Base-by-base conservation (phyloP, 495 filamentous ascomycete genomes). In the Niebla homalea region DNA sequence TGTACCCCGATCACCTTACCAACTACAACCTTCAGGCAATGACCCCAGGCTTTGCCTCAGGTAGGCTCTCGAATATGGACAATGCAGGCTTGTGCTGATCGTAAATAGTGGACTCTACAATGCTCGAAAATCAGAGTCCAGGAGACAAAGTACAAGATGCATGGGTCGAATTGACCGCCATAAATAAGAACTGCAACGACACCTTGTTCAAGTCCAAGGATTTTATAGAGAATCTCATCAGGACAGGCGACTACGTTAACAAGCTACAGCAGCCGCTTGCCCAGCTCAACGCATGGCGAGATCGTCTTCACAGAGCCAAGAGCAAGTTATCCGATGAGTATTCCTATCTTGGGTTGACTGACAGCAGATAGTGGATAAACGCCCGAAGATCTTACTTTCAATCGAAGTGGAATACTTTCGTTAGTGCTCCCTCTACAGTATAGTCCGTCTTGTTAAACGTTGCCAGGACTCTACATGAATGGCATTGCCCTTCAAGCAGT, bases 401-500 rank as follows among this genome's bases (percentile, higher is more conserved):
- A 94, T 98, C 51, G 92, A 94, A 66, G 88, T 87, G 52, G 84
- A 93, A 54, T 89, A 93, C 57, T 85, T 88, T 16, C 75, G 86
- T 64, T 77, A 65, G 70, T 65, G 5, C 20, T 5, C 18, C 48
- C 10, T 36, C 19, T 20, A 5, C 51, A 20, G 36, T 25, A 20
- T 21, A 64, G 32, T 64, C 58, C 51, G n/a, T 60, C 20, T 57
- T 62, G 37, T 16, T 45, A 29, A 52, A 6, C 16, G 11, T 16
- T 39, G n/a, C 32, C 65, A 71, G 72, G 25, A 10, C 55, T 95
- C 43, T 97, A 96, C 61, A 74, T 94, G 67, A 96, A 96, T 59
- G 93, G 87, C 5, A 73, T 98, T 14, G 87, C 87, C 3, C 68
- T 98, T 12, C 92, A 98, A 69, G 93, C 92, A 5, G 88, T 97